These are phyloP conservation scores for Fusarium sp. DNA, from an alignment of 2,329 filamentous ascomycete species.

Conservation along the genomic window DNA sequence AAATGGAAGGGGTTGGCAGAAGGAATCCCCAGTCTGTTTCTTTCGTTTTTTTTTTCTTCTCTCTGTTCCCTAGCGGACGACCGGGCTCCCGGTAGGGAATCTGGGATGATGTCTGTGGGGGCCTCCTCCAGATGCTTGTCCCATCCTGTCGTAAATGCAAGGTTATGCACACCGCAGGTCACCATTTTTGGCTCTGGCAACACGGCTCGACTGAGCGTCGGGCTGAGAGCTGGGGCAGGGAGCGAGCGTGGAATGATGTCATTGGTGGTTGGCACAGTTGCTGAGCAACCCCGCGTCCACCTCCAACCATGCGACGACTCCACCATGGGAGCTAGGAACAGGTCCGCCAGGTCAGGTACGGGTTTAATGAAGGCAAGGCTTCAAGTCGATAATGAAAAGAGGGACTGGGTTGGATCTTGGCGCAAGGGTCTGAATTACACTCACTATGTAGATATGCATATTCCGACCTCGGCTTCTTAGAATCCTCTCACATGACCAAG, in stretches of 20 bases:
- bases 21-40: constrained; percentile 3
- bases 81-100: constrained; percentile 30
- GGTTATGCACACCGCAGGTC: constrained; percentile 29
- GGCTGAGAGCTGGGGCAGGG: constrained; percentile 9
- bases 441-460: constrained; percentile 4
- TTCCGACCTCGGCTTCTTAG: constrained; percentile 13
- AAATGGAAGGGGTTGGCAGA: constrained; percentile 6
- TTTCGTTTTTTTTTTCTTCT: constrained; percentile 15
- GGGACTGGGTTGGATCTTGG: not conserved
- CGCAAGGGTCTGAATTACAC: constrained; percentile 1
- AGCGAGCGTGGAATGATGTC: constrained; percentile 41
- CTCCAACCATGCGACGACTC: constrained; percentile 16
- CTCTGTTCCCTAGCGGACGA: constrained; percentile 23
- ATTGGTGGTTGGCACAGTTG: constrained; percentile 41
- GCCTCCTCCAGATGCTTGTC: constrained; percentile 17
- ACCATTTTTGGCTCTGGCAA: constrained; percentile 27
- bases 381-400: not conserved
- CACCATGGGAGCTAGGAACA: constrained; percentile 1
- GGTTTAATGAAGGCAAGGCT: not conserved
- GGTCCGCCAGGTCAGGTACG: not conserved
- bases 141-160: constrained; percentile 29
- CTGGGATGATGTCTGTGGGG: constrained; percentile 37
- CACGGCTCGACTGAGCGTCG: constrained; percentile 21
- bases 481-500: constrained; percentile 50
- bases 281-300: constrained; percentile 42